Conservation (phyloP, 441 rosid genomes). For the Corymbia citriodora region DNA sequence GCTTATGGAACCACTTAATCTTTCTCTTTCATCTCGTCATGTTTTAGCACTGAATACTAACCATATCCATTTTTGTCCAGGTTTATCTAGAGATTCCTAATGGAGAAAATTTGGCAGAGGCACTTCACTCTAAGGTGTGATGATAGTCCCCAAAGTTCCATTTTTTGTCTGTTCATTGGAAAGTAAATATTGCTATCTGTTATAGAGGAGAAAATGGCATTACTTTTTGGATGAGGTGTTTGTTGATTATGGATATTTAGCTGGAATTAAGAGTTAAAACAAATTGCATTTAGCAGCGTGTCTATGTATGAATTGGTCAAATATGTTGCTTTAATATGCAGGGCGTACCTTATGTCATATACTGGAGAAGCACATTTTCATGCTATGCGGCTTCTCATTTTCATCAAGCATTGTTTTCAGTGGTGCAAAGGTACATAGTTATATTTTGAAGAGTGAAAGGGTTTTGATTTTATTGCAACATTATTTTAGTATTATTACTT, state of each 20-base stretch:
- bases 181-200: not conserved
- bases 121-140: conserved; percentile 79
- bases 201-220: not conserved
- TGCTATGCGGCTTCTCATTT: conserved; percentile 74
- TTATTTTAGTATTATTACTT: not conserved
- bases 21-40: not conserved
- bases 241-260: not conserved
- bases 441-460: not conserved
- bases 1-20: not conserved
- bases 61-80: conserved; percentile 25
- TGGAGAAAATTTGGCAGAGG: conserved; percentile 80
- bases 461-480: not conserved
- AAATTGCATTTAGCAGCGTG: not conserved
- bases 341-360: conserved; percentile 89
- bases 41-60: not conserved
- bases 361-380: conserved; percentile 64
- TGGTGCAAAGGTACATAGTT: conserved; percentile 65
- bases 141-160: not conserved
- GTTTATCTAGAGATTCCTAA: conserved; percentile 80
- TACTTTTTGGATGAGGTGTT: not conserved
- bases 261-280: not conserved
- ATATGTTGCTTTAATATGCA: conserved; percentile 22
- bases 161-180: not conserved
- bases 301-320: conserved; percentile 4
- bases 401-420: conserved; percentile 75